Evolutionary conservation across 2,329 filamentous ascomycete species (phyloP).

Genomic region (Microcera coccophila): DNA sequence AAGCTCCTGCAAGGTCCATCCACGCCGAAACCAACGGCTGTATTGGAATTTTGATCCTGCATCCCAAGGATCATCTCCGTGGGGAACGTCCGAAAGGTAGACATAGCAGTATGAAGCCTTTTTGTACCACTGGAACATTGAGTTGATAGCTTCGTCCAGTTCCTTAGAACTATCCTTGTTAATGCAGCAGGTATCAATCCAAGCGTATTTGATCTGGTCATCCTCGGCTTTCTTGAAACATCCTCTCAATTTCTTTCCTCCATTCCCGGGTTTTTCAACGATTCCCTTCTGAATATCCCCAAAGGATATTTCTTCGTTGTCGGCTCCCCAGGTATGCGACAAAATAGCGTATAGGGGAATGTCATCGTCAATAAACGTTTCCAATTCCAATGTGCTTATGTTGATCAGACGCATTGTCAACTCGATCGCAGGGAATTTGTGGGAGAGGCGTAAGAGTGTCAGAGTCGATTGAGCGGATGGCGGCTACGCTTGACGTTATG

Average conservation of each 20-base stretch:
- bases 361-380: not conserved
- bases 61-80: not conserved
- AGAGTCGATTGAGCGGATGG: not conserved
- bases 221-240: slow-evolving; percentile 9
- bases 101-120: slow-evolving; percentile 10
- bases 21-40: slow-evolving; percentile 22
- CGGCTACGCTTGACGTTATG: not conserved
- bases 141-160: slow-evolving; percentile 16
- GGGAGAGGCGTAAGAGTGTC: not conserved
- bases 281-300: not conserved
- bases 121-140: slow-evolving; percentile 16
- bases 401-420: not conserved
- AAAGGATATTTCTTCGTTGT: not conserved
- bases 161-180: slow-evolving; percentile 13
- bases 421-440: not conserved
- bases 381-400: not conserved
- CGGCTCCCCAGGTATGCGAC: not conserved
- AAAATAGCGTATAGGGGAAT: not conserved
- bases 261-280: not conserved
- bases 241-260: not conserved
- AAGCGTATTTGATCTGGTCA: slow-evolving; percentile 14
- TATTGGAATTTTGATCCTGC: slow-evolving; percentile 1
- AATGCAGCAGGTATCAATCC: slow-evolving; percentile 20
- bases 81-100: slow-evolving; percentile 11
- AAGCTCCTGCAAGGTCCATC: slow-evolving; percentile 27